Evolutionary conservation across 23 red algal species (phyloP).

Genomic region (Cyanidiococcus yangmingshanensis): DNA sequence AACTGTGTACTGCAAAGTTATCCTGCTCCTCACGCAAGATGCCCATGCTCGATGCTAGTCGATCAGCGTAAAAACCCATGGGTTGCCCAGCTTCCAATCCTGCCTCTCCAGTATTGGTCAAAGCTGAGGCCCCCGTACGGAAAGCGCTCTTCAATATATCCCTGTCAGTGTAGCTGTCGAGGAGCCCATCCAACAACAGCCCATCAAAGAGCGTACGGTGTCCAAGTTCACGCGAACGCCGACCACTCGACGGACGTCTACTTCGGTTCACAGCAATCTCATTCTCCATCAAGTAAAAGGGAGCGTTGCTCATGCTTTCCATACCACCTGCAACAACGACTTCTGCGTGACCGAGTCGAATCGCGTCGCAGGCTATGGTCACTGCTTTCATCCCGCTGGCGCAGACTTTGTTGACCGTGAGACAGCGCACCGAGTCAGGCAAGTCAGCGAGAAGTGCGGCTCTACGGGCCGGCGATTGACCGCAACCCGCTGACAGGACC

Average conservation of each 20-base stretch:
- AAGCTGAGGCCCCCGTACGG: neutral
- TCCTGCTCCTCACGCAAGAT: slow-evolving; percentile 74
- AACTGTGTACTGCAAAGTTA: slow-evolving; percentile 48
- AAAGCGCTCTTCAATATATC: neutral
- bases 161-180: slow-evolving; percentile 26
- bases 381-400: slow-evolving; percentile 61
- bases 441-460: slow-evolving; percentile 53
- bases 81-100: neutral
- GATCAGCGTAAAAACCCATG: slow-evolving; percentile 70
- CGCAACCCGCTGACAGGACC: slow-evolving; percentile 52
- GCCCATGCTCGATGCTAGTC: slow-evolving; percentile 28
- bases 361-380: slow-evolving; percentile 45
- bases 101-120: neutral
- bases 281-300: slow-evolving; percentile 50
- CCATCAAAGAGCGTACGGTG: slow-evolving; percentile 53
- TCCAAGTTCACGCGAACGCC: slow-evolving; percentile 30
- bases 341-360: slow-evolving; percentile 61
- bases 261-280: neutral
- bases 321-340: slow-evolving; percentile 66
- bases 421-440: slow-evolving; percentile 54
- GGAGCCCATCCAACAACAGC: slow-evolving; percentile 55
- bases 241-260: neutral
- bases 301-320: slow-evolving; percentile 77
- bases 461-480: slow-evolving; percentile 82
- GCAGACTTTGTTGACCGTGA: slow-evolving; percentile 97